These are phyloP conservation scores for Paxillus rubicundulus DNA, from an alignment of 768 basidiomycete species.

Conservation along the genomic window DNA sequence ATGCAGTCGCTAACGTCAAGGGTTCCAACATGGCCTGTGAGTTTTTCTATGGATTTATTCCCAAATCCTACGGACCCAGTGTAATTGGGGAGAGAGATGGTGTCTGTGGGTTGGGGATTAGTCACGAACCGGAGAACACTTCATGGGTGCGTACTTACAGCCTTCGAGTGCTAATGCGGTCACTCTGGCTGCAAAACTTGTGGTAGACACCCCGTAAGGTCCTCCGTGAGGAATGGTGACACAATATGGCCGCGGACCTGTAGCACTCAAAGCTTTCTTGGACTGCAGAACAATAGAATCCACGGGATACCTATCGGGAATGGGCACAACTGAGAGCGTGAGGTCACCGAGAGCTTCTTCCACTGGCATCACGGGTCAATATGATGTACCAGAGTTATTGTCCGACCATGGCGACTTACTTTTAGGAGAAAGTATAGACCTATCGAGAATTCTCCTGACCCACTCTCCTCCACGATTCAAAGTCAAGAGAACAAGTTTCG, in stretches of 20 bases:
- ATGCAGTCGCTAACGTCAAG: constrained; percentile 63
- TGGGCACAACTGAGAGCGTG: constrained; percentile 40
- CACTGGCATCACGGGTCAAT: constrained; percentile 32
- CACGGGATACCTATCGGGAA: constrained; percentile 46
- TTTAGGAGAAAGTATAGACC: constrained; percentile 34
- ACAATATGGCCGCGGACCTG: constrained; percentile 35
- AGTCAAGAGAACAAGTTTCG: constrained; percentile 46
- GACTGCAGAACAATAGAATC: constrained; percentile 50
- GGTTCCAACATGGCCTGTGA: constrained; percentile 55
- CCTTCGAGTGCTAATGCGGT: constrained; percentile 51
- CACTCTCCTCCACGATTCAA: constrained; percentile 25
- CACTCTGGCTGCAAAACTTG: constrained; percentile 40
- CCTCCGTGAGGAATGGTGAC: constrained; percentile 59
- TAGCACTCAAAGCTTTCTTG: constrained; percentile 9
- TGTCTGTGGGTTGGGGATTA: constrained; percentile 36
- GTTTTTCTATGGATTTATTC: constrained; percentile 44
- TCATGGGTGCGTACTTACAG: constrained; percentile 38
- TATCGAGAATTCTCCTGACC: constrained; percentile 42
- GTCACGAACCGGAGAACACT: background rate
- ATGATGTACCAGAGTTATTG: background rate
- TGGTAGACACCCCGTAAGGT: constrained; percentile 47
- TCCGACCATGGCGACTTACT: constrained; percentile 32
- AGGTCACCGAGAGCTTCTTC: constrained; percentile 38
- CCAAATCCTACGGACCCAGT: constrained; percentile 63
- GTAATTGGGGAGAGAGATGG: constrained; percentile 58